These are phyloP conservation scores for Dioscorea alata DNA, from an alignment of 106 monocot species.

Conservation along the genomic window DNA sequence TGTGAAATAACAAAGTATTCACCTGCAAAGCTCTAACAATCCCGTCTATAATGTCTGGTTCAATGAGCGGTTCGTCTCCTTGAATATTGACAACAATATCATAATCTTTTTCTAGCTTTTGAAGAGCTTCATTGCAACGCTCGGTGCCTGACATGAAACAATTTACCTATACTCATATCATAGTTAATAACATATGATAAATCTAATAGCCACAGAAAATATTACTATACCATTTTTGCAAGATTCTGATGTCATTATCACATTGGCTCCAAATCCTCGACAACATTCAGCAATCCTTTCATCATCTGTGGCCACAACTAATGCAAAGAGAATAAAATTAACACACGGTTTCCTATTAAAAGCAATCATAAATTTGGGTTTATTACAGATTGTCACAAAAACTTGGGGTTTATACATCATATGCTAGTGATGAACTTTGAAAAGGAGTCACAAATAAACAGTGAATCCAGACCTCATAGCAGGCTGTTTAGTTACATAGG, in stretches of 20 bases:
- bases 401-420: not conserved
- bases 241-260: slow-evolving; percentile 96
- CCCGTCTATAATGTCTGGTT: slow-evolving; percentile 98
- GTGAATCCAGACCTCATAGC: no score
- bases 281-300: slow-evolving; percentile 90
- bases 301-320: slow-evolving; percentile 87
- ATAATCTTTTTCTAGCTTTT: slow-evolving; percentile 76
- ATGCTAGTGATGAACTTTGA: no score
- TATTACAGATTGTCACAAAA: not conserved
- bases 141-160: slow-evolving; percentile 53
- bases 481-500: no score
- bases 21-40: slow-evolving; percentile 95
- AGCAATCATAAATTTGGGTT: not conserved
- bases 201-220: not conserved
- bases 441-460: no score
- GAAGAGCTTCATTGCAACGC: slow-evolving; percentile 88
- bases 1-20: slow-evolving; percentile 1
- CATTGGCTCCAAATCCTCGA: slow-evolving; percentile 92
- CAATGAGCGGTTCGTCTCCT: slow-evolving; percentile 97
- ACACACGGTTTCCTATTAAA: not conserved
- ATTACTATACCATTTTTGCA: slow-evolving; percentile 73
- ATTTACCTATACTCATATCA: not conserved
- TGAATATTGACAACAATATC: slow-evolving; percentile 99
- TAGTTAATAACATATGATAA: not conserved
- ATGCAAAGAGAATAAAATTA: not conserved